Evolutionary conservation across 768 basidiomycete genomes (phyloP).

Genomic region (Boletellus sp.): DNA sequence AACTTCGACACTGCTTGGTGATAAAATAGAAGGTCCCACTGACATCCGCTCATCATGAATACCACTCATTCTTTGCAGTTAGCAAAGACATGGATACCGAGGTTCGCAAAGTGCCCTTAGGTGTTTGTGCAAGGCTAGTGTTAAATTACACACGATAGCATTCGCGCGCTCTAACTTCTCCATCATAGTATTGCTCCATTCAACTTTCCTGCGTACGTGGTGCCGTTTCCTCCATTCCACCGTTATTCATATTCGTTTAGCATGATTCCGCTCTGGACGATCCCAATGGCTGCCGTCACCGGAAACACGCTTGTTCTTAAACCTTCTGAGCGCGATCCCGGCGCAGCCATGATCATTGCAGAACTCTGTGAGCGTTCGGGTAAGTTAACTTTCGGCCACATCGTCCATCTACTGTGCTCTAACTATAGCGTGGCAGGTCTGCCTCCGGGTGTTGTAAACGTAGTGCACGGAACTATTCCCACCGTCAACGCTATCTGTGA

Average conservation of each 20-base stretch:
- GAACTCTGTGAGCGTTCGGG: conserved; percentile 89
- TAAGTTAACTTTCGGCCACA: conserved; percentile 10
- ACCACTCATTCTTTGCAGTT: conserved; percentile 43
- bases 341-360: conserved; percentile 96
- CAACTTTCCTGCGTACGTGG: conserved; percentile 80
- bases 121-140: conserved; percentile 70
- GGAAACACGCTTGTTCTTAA: conserved; percentile 95
- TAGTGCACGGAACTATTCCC: conserved; percentile 85
- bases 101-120: conserved; percentile 77
- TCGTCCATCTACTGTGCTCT: neutral
- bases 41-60: neutral
- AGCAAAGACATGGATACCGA: conserved; percentile 97
- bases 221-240: neutral
- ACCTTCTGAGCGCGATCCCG: conserved; percentile 94
- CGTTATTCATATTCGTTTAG: conserved; percentile 32
- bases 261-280: conserved; percentile 97
- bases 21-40: conserved; percentile 80
- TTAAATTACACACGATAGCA: neutral
- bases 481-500: conserved; percentile 96
- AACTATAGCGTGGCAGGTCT: conserved; percentile 43
- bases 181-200: conserved; percentile 70
- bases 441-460: conserved; percentile 84
- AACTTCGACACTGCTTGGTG: conserved; percentile 81
- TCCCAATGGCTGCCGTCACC: conserved; percentile 82
- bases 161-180: neutral